Conservation (phyloP, 495 filamentous ascomycete genomes). For the Podospora pseudoanserina region DNA sequence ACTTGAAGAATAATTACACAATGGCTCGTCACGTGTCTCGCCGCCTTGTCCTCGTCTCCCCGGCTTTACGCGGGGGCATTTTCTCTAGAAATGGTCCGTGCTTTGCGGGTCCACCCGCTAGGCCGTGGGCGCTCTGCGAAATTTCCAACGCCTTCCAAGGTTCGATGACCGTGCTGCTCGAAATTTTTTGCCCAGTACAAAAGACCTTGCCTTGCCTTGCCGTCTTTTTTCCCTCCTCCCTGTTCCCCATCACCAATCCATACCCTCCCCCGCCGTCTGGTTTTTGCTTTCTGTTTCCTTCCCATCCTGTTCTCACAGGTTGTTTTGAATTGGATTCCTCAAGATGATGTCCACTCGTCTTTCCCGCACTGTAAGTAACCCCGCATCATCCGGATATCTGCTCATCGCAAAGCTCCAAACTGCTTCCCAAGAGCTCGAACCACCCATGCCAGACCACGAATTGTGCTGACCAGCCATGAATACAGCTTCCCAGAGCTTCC, state of each 20-base stretch:
- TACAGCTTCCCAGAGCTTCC: conserved; percentile 49
- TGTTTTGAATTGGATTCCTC: conserved; percentile 37
- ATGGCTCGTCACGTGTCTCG: conserved; percentile 5
- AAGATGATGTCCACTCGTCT: conserved; percentile 64
- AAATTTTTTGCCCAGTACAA: conserved; percentile 43
- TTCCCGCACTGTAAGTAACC: conserved; percentile 60
- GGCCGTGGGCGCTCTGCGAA: conserved; percentile 26
- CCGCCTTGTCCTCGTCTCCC: background rate
- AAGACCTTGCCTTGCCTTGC: conserved; percentile 19
- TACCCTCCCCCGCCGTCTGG: conserved; percentile 29
- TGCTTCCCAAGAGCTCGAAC: conserved; percentile 20
- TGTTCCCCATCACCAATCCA: conserved; percentile 28
- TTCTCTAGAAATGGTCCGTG: conserved; percentile 19
- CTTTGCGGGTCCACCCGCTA: conserved; percentile 18
- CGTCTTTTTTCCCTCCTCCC: conserved; percentile 17
- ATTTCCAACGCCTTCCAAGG: conserved; percentile 33
- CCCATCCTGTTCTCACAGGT: conserved; percentile 27
- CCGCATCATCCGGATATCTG: conserved; percentile 16
- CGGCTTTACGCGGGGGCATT: background rate
- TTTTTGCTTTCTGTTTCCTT: conserved; percentile 27
- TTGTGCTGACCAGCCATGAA: background rate
- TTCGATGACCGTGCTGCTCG: conserved; percentile 21
- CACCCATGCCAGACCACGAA: background rate
- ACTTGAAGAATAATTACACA: background rate
- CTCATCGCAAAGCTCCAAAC: conserved; percentile 11